phyloP scores from a whole-genome alignment of 2,329 filamentous ascomycete species.

The Fusarium liriodendri region DNA sequence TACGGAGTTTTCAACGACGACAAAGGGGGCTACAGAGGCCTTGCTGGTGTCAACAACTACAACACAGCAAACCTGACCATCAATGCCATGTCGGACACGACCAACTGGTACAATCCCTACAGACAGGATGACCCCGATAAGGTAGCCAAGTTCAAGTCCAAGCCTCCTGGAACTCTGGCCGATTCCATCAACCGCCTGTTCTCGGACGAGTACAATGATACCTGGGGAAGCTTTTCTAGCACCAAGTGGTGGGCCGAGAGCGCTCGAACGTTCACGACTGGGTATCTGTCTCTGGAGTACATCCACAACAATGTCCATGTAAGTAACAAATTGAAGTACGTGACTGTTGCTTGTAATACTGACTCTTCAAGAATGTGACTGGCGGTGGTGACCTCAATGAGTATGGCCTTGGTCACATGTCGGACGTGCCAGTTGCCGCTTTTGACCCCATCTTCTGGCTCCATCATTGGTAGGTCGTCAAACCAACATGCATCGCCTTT shows the following conservation, averaged over 20 bases:
- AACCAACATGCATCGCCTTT: too few relatives aligned
- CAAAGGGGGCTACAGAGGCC: neutral
- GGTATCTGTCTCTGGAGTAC: constrained; percentile 48
- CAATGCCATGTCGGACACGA: neutral
- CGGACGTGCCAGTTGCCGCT: constrained; percentile 64
- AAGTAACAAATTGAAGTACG: neutral
- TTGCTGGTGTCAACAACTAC: constrained; percentile 12
- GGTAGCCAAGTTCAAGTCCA: constrained; percentile 33
- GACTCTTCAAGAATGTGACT: neutral
- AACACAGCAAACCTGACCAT: neutral
- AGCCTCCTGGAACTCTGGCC: constrained; percentile 37
- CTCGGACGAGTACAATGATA: constrained; percentile 20
- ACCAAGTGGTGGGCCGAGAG: neutral
- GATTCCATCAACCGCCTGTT: constrained; percentile 41
- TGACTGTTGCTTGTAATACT: neutral
- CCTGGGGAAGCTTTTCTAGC: neutral
- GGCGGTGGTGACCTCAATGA: neutral
- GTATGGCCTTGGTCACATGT: constrained; percentile 61
- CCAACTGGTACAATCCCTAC: neutral
- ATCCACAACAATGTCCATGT: constrained; percentile 55
- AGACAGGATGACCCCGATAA: neutral
- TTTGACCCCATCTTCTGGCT: constrained; percentile 75
- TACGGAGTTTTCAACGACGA: neutral
- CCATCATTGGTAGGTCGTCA: constrained; percentile 59
- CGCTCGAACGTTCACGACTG: constrained; percentile 7